Base-by-base conservation (phyloP, 306 rosid genomes). In the Abrus precatorius region DNA sequence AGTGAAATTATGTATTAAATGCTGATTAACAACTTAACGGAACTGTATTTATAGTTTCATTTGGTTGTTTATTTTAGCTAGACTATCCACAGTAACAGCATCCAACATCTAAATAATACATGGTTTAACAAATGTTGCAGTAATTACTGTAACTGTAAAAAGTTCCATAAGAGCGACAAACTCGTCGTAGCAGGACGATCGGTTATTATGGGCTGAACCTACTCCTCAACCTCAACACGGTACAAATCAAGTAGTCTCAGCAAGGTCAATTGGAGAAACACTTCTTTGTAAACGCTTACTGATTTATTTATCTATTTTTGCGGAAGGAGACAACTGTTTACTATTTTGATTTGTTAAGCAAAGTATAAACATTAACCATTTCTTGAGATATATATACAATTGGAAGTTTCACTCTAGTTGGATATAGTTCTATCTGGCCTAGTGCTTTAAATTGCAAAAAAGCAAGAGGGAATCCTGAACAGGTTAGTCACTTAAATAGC, bases 401-500 rank as follows among this genome's bases (percentile, higher is more conserved):
- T 67, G 11, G 36, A 81, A 72, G 9, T 41, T 45, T 30, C 71
- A 78, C 43, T 49, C 62, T 41, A 30, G 40, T 34, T 27, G 67
- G 41, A 75, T 55, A 28, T 28, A 54, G 63, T 69, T 52, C 68
- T 53, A 28, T 82, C 66, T 33, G 6, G 48, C 20, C 3, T 12
- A 0, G 6, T 70, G 82, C 79, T 71, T 44, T 54, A 77, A 70
- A 68, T 32, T 41, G 27, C 1, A 40, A 54, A 55, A 6, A 40
- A 41, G 10, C 8, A 3, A 36, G 40, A 60, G 50, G 40, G 54
- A 63, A 7, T 5, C 9, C 66, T 52, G 8, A 41, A 69, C 30
- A 65, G 20, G 62, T 20, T 3, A 34, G 36, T 47, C 72, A 14
- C 43, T 72, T 80, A 96, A 77, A 96, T 93, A 14, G 99, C 99